Base-by-base conservation (phyloP, 2,329 filamentous ascomycete genomes). In the Colletotrichum paranaense region DNA sequence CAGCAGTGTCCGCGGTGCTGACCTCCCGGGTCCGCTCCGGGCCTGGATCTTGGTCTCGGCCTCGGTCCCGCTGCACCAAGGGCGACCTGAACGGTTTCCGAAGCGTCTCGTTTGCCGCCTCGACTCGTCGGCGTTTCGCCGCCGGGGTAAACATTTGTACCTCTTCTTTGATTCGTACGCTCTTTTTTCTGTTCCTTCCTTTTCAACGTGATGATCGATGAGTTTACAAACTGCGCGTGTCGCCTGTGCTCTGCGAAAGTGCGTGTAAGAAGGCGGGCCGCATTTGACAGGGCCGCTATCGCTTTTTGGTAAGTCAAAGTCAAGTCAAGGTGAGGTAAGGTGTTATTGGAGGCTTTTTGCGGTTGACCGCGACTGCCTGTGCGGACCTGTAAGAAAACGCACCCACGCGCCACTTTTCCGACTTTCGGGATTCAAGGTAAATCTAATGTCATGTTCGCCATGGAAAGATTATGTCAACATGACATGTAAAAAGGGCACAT, bases 31-130 rank as follows among this genome's bases (percentile, higher is more conserved):
- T 42, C 38, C 38, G 38, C 5, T 30, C 59, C 12, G 32, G 42
- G 42, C 19, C 42, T n/a, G 42, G 19, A 6, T 19, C 38, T 46
- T 16, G 22, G 22, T 30, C 55, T 12, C 38, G 52, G 66, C 38
- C 55, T 12, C 53, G 52, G 66, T 66, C 62, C 28, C 69, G 58
- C 28, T 66, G 58, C 56, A 63, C 62, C 42, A 75, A 14, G 14
- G 75, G 75, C 24, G 75, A 76, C 11, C 68, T 73, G 52, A 76
- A 76, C 12, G 75, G 75, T 56, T 75, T 69, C 16, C 73, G 73
- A 11, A 76, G 67, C 12, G 73, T 71, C 46, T 75, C 62, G 67
- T 66, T 75, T 32, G 75, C 75, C 35, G 38, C 30, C 22, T 76
- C 70, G 60, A 74, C 46, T 7, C 75, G 73, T 46, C 73, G 74